These are phyloP conservation scores for Kwoniella dendrophila DNA, from an alignment of 768 basidiomycete species.

Conservation along the genomic window DNA sequence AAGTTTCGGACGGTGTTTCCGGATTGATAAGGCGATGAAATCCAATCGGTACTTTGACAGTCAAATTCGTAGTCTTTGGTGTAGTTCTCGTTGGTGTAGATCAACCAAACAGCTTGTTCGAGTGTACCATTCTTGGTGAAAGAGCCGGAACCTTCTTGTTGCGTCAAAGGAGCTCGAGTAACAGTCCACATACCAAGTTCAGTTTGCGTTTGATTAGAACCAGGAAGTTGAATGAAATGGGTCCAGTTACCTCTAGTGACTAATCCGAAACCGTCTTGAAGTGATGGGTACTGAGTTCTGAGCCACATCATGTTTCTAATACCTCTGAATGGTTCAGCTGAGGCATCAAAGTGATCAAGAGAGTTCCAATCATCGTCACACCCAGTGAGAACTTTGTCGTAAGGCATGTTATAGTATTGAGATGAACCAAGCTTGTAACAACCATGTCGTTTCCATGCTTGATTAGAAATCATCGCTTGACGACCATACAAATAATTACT, in stretches of 20 bases:
- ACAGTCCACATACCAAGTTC: constrained; percentile 89
- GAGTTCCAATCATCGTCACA: constrained; percentile 90
- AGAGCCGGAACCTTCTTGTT: constrained; percentile 34
- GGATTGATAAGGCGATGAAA: constrained; percentile 73
- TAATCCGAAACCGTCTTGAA: constrained; percentile 87
- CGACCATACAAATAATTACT: constrained; percentile 85
- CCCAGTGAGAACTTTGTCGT: constrained; percentile 75
- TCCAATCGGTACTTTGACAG: constrained; percentile 67
- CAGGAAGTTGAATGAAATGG: constrained; percentile 71
- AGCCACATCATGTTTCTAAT: constrained; percentile 74
- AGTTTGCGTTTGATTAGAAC: constrained; percentile 76
- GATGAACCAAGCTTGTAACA: constrained; percentile 86
- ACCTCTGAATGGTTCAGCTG: constrained; percentile 71
- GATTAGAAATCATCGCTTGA: constrained; percentile 82
- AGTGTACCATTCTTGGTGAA: constrained; percentile 62
- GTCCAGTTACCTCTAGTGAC: constrained; percentile 86
- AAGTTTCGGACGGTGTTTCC: constrained; percentile 71
- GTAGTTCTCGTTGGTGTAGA: constrained; percentile 81
- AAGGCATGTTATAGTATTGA: constrained; percentile 92
- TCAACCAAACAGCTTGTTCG: constrained; percentile 74
- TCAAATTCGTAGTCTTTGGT: constrained; percentile 68
- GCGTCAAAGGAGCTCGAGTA: constrained; percentile 65
- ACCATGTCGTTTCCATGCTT: constrained; percentile 89
- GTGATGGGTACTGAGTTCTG: constrained; percentile 67
- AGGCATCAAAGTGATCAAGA: constrained; percentile 93